These are phyloP conservation scores for Phanerodontia chrysosporium DNA, from an alignment of 768 basidiomycete genomes.

Conservation along the genomic window DNA sequence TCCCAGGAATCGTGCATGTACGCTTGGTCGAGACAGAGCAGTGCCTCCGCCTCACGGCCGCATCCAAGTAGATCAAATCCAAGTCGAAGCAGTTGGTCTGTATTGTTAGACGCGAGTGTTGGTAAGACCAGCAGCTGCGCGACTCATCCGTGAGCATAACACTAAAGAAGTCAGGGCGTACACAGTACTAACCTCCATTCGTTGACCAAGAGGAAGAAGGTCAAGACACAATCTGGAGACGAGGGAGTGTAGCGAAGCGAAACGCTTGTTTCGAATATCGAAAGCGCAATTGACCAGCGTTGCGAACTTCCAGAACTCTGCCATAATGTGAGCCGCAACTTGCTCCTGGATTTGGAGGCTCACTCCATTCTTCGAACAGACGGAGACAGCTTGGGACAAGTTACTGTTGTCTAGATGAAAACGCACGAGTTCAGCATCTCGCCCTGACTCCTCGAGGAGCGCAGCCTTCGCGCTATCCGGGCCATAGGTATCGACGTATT, in stretches of 20 bases:
- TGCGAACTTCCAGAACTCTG: conserved; percentile 7
- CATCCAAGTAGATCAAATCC: conserved; percentile 25
- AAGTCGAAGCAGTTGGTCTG: conserved; percentile 27
- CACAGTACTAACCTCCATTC: background rate
- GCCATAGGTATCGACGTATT: conserved; percentile 50
- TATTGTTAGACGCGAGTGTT: conserved; percentile 24
- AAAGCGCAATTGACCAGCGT: background rate
- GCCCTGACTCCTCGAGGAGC: conserved; percentile 39
- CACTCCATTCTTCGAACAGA: conserved; percentile 34
- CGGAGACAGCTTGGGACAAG: conserved; percentile 38
- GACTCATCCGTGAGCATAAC: background rate
- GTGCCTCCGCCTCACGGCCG: conserved; percentile 23
- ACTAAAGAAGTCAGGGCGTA: background rate
- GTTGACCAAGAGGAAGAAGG: background rate
- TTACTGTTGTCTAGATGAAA: conserved; percentile 42
- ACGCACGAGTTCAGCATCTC: conserved; percentile 46
- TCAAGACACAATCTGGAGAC: background rate
- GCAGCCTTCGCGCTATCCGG: conserved; percentile 45
- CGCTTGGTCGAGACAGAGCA: conserved; percentile 41
- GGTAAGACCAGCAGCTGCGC: conserved; percentile 25
- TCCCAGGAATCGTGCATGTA: conserved; percentile 26
- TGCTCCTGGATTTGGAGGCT: conserved; percentile 27
- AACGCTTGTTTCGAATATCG: background rate
- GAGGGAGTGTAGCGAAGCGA: background rate
- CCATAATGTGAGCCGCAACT: conserved; percentile 39